These are phyloP conservation scores for Lentinula aciculospora DNA, from an alignment of 768 basidiomycete genomes.

Conservation along the genomic window DNA sequence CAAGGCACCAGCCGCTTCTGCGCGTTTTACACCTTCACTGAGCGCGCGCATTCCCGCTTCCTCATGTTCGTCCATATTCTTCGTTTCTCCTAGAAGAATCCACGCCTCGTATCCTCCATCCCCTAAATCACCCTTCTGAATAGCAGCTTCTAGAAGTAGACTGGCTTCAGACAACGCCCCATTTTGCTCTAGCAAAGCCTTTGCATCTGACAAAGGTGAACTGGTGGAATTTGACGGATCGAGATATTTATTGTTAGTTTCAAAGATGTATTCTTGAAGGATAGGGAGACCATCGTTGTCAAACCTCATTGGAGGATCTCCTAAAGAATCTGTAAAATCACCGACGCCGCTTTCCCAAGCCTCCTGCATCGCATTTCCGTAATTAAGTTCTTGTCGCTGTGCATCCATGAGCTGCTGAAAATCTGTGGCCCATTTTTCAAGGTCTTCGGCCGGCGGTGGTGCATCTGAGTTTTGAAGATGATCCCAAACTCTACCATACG, in stretches of 20 bases:
- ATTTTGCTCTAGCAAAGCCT: conserved; percentile 68
- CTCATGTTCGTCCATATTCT: conserved; percentile 87
- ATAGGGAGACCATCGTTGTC: conserved; percentile 74
- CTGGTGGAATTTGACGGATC: conserved; percentile 39
- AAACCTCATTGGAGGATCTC: conserved; percentile 37
- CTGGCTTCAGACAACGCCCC: conserved; percentile 87
- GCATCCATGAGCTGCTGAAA: conserved; percentile 73
- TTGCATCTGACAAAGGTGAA: conserved; percentile 66
- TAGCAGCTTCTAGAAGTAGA: conserved; percentile 84
- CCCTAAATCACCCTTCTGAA: conserved; percentile 75
- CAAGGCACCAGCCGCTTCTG: conserved; percentile 55
- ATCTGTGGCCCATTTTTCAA: conserved; percentile 80
- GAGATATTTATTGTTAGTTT: conserved; percentile 67
- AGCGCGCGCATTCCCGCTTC: conserved; percentile 78
- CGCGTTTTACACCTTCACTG: conserved; percentile 61
- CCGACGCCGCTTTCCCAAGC: conserved; percentile 59
- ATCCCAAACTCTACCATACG: conserved; percentile 50
- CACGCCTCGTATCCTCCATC: conserved; percentile 86
- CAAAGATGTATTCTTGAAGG: conserved; percentile 70
- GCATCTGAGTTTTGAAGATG: conserved; percentile 52
- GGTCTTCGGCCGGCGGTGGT: conserved; percentile 54
- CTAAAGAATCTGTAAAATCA: conserved; percentile 27
- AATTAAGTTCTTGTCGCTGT: conserved; percentile 63
- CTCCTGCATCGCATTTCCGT: conserved; percentile 53
- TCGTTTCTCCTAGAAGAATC: conserved; percentile 86